Evolutionary conservation across 345 rosid species (phyloP), one percentile per base, ranked within the genome.

Genomic region (Acer negundo): DNA sequence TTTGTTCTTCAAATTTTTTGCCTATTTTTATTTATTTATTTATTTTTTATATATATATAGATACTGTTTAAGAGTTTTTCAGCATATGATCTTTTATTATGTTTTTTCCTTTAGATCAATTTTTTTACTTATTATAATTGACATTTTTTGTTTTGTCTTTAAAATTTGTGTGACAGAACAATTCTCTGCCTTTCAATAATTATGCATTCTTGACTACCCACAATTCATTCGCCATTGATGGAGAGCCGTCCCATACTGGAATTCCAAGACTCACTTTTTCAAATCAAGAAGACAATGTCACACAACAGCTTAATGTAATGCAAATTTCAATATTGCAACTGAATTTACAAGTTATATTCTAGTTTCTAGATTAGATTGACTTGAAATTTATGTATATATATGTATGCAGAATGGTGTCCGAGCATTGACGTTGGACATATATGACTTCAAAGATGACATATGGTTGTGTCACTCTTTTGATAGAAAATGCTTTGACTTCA

Each of bases 391-490:
- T 35, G 38, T 35, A 35, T 35, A 4, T 31, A 26, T 26, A 26
- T 26, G 2, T 58, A 11, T 66, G 73, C 79, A 91, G 93, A 89
- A 86, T 72, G 93, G 93, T 75, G 93, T 81, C 78, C 85, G 91
- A 82, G 91, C 84, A 23, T 80, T 91, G 77, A 87, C 89, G 95
- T 83, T 91, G 61, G 91, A 89, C 75, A 81, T 87, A 0, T 89
- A 91, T 46, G 95, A 91, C 81, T 91, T 87, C 63, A 51, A 77
- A 42, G 90, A 79, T 66, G 93, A 86, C 31, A 81, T 91, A 10
- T 89, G 93, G 95, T 68, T 88, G 62, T 91, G 95, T 26, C 95
- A 91, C 84, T 89, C 93, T 2, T 80, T 88, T 62, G 67, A 80
- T 1, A 59, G 80, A 64, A 26, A 83, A 61, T 91, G 95, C 64